Conservation (phyloP, 441 rosid genomes). For the Codiaeum variegatum region DNA sequence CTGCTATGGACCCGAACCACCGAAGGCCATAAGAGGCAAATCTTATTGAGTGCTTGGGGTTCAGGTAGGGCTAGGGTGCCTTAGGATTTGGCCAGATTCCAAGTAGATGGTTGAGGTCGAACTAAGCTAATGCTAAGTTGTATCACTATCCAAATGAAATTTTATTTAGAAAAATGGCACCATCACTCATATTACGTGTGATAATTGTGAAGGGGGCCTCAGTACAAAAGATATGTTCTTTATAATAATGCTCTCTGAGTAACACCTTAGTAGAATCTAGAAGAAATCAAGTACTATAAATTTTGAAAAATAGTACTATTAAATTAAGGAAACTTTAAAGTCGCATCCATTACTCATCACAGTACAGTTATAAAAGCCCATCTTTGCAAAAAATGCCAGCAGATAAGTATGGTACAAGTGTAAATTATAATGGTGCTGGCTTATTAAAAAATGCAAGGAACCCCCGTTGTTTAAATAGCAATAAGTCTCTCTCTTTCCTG, state of each 20-base stretch:
- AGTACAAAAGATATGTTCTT: no score
- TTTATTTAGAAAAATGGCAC: no score
- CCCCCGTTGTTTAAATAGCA: slow-evolving; percentile 19
- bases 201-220: no score
- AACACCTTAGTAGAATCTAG: background rate
- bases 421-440: slow-evolving; percentile 20
- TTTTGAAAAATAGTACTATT: background rate
- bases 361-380: slow-evolving; percentile 5
- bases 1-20: no score
- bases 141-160: no score
- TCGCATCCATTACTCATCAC: slow-evolving; percentile 6
- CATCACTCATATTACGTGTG: no score
- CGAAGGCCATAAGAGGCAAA: no score
- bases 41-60: no score
- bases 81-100: no score
- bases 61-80: no score
- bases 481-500: background rate
- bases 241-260: background rate
- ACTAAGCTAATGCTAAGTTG: no score
- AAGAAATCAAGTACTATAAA: background rate
- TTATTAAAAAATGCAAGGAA: slow-evolving; percentile 37
- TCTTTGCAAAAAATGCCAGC: background rate
- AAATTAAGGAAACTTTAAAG: background rate
- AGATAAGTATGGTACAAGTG: slow-evolving; percentile 18
- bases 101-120: no score